These are phyloP conservation scores for Metschnikowia baotianmanensis DNA, from an alignment of 805 yeast species.

Conservation along the genomic window DNA sequence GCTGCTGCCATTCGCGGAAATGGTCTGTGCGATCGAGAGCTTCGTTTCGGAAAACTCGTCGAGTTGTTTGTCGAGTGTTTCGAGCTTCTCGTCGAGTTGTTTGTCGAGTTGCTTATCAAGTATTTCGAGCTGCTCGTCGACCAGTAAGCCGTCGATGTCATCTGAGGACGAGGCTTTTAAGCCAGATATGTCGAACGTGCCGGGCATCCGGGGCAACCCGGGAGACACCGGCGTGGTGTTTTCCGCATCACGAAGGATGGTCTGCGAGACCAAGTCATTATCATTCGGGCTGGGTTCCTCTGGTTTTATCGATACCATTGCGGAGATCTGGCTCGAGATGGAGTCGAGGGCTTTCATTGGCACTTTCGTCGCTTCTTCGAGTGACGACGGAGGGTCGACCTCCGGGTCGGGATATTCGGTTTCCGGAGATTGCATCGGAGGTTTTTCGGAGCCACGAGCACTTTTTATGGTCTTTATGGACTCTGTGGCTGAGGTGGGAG, in stretches of 20 bases:
- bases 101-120: neutral
- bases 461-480: too few species aligned
- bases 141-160: neutral
- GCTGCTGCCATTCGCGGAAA: neutral
- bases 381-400: too few species aligned
- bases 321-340: too few species aligned
- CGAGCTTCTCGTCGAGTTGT: neutral
- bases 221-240: conserved; percentile 6
- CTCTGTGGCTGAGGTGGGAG: too few species aligned
- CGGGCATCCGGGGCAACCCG: conserved; percentile 42
- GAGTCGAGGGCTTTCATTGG: too few species aligned
- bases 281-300: neutral
- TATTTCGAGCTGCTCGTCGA: neutral
- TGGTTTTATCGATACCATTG: conserved; percentile 3
- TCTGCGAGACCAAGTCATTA: neutral
- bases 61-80: neutral
- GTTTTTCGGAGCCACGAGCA: too few species aligned
- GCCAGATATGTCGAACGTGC: conserved; percentile 47
- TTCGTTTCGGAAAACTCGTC: neutral
- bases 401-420: too few species aligned
- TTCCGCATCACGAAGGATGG: neutral
- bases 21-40: neutral
- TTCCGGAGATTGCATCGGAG: too few species aligned
- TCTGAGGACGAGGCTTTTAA: conserved; percentile 23
- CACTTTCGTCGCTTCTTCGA: too few species aligned